Evolutionary conservation across 2,329 filamentous ascomycete genomes (phyloP).

Genomic region (Cryphonectria radicalis): DNA sequence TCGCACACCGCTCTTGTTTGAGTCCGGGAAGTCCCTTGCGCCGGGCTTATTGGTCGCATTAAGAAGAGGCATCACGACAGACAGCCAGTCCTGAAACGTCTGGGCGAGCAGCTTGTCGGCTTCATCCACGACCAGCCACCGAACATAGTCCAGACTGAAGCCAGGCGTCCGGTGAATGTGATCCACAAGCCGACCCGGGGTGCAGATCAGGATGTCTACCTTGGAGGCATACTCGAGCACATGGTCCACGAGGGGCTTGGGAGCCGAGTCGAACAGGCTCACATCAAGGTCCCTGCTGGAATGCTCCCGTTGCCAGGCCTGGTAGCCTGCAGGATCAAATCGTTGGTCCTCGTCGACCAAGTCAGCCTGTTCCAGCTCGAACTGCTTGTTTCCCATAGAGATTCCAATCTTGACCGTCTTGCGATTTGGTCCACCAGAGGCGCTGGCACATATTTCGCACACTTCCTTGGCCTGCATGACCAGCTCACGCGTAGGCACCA

Average conservation of each 20-base stretch:
- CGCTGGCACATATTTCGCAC: conserved; percentile 73
- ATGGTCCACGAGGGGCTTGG: conserved; percentile 58
- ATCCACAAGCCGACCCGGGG: conserved; percentile 88
- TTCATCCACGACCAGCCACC: conserved; percentile 92
- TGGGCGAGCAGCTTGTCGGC: conserved; percentile 90
- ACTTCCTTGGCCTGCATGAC: conserved; percentile 84
- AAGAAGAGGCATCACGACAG: conserved; percentile 68
- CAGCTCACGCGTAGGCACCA: conserved; percentile 89
- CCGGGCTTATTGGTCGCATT: conserved; percentile 48
- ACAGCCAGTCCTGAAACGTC: conserved; percentile 90
- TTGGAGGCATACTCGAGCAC: conserved; percentile 69
- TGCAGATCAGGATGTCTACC: conserved; percentile 88
- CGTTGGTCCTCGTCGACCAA: conserved; percentile 51
- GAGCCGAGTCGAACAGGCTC: conserved; percentile 41
- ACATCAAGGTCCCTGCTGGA: conserved; percentile 48
- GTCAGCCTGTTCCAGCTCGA: conserved; percentile 65
- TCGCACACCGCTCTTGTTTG: conserved; percentile 60
- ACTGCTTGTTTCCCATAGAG: conserved; percentile 78
- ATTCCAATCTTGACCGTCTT: conserved; percentile 79
- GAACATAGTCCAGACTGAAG: conserved; percentile 76
- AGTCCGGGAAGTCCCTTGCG: conserved; percentile 57
- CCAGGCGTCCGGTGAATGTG: conserved; percentile 84
- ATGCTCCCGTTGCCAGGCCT: conserved; percentile 39
- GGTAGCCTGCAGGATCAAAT: conserved; percentile 69
- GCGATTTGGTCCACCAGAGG: conserved; percentile 56